phyloP scores from a whole-genome alignment of 2,329 filamentous ascomycete genomes.

The Trichothecium sympodiale region DNA sequence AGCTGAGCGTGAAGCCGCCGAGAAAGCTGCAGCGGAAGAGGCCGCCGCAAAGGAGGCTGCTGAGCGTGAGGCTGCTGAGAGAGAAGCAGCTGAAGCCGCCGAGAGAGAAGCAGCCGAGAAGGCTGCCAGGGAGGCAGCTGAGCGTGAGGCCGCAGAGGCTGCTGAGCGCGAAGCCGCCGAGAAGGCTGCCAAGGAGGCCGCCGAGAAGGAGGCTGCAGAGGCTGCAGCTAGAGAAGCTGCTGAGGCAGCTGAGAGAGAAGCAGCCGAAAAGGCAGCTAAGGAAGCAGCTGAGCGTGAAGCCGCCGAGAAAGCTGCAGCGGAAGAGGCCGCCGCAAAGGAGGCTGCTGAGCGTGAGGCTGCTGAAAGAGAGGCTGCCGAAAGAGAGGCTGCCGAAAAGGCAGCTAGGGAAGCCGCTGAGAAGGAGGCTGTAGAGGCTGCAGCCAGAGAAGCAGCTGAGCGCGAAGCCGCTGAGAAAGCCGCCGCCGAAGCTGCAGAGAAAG shows the following conservation, averaged over 20 bases:
- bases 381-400: not conserved
- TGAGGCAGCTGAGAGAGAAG: not conserved
- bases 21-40: constrained; percentile 1
- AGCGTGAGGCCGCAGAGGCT: constrained; percentile 3
- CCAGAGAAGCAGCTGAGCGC: no score
- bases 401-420: no score
- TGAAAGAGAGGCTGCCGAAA: not conserved
- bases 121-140: not conserved
- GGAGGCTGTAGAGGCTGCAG: no score
- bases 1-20: not conserved
- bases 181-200: constrained; percentile 9
- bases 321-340: constrained; percentile 2
- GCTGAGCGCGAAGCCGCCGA: constrained; percentile 2
- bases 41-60: constrained; percentile 1
- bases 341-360: constrained; percentile 1
- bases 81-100: constrained; percentile 1
- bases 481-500: constrained; percentile 1
- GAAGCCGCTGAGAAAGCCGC: not conserved
- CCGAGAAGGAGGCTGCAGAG: constrained; percentile 8
- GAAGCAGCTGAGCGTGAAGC: constrained; percentile 3
- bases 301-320: no score
- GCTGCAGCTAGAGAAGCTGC: constrained; percentile 2
- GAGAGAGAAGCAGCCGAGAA: constrained; percentile 2
- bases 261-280: not conserved
- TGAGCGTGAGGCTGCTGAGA: constrained; percentile 1